Percentiles rank a stretch among this genome's conserved stretches.
phyloP scores from a whole-genome alignment of 495 filamentous ascomycete genomes.

The Daldinia vernicosa region DNA sequence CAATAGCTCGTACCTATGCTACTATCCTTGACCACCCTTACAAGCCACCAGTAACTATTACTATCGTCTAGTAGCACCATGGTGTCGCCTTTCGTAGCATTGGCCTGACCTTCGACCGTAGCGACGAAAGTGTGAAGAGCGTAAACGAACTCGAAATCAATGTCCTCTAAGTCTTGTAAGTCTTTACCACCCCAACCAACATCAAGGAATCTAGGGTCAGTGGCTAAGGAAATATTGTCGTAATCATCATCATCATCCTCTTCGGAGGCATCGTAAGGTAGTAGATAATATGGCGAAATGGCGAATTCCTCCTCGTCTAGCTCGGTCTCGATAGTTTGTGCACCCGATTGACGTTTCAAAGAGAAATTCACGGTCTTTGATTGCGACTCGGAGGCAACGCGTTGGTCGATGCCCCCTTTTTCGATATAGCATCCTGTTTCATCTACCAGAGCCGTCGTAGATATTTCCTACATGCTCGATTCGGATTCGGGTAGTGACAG shows the following conservation, averaged over 20 bases:
- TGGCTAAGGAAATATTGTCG: constrained; percentile 62
- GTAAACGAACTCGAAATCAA: constrained; percentile 99
- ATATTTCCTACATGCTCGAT: constrained; percentile 29
- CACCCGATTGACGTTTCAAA: constrained; percentile 1
- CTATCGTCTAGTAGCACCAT: constrained; percentile 99
- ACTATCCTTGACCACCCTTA: constrained; percentile 94
- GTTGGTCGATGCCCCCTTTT: constrained; percentile 2
- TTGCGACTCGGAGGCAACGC: constrained; percentile 16
- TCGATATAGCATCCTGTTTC: constrained; percentile 24
- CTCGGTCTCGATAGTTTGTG: neutral
- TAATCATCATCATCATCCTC: constrained; percentile 56
- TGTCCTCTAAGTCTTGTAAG: constrained; percentile 91
- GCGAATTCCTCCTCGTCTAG: constrained; percentile 14
- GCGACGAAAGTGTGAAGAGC: constrained; percentile 97
- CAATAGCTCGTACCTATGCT: constrained; percentile 79
- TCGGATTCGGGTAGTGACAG: constrained; percentile 23
- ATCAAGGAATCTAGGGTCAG: constrained; percentile 68
- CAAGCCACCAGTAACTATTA: constrained; percentile 99
- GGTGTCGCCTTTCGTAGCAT: constrained; percentile 97
- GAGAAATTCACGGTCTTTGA: constrained; percentile 23
- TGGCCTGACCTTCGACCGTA: constrained; percentile 97
- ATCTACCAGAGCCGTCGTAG: constrained; percentile 10
- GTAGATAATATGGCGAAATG: constrained; percentile 38
- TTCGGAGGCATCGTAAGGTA: constrained; percentile 49
- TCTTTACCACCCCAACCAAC: constrained; percentile 77